These are phyloP conservation scores for Colletotrichum incanum DNA, from an alignment of 2,329 filamentous ascomycete species.

Conservation along the genomic window DNA sequence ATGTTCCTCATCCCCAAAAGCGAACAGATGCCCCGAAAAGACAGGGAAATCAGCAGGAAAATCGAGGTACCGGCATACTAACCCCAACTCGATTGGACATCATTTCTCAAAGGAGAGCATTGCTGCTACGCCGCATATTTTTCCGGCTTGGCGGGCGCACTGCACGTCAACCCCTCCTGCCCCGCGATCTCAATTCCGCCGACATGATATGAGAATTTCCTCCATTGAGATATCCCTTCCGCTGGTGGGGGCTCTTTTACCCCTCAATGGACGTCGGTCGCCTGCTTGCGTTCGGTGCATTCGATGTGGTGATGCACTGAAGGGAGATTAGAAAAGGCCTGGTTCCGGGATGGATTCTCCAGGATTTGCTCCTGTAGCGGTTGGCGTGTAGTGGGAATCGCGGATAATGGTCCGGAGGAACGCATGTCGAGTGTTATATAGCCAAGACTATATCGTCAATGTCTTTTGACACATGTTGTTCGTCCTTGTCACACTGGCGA, in stretches of 20 bases:
- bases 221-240: conserved; percentile 18
- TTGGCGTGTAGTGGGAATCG: background rate
- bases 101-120: conserved; percentile 7
- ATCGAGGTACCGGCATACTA: background rate
- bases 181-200: background rate
- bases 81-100: background rate
- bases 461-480: background rate
- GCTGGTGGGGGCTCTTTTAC: background rate
- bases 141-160: conserved; percentile 31
- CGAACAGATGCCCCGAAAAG: background rate
- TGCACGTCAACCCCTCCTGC: background rate
- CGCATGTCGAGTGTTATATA: background rate
- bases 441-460: no score
- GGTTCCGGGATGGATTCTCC: background rate
- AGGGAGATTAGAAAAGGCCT: background rate
- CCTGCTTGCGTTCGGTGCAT: background rate
- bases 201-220: conserved; percentile 7
- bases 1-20: no score
- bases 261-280: conserved; percentile 2
- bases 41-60: background rate
- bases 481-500: no score
- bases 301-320: background rate
- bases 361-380: background rate
- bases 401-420: background rate
- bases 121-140: conserved; percentile 6